Percentiles rank a stretch among this genome's conserved stretches.
These are phyloP conservation scores for Collybiopsis luxurians DNA, from an alignment of 768 basidiomycete genomes.

Conservation along the genomic window DNA sequence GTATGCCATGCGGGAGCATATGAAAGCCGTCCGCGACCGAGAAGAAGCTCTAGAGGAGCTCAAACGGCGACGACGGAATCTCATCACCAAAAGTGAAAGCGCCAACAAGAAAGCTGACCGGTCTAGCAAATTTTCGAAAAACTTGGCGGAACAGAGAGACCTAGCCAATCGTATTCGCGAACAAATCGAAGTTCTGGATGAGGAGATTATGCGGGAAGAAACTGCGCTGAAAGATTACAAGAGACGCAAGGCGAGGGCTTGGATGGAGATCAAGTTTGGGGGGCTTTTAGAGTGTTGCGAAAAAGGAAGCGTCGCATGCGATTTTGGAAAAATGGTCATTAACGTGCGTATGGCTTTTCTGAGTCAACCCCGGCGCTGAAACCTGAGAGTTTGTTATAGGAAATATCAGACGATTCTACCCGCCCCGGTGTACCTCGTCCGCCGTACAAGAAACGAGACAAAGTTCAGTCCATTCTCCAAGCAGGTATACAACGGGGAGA, in stretches of 20 bases:
- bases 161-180: conserved; percentile 64
- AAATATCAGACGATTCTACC: conserved; percentile 75
- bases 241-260: conserved; percentile 60
- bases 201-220: conserved; percentile 82
- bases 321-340: conserved; percentile 53
- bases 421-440: conserved; percentile 76
- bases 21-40: conserved; percentile 80
- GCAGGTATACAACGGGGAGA: conserved; percentile 57
- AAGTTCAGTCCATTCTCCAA: conserved; percentile 55
- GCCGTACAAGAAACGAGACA: conserved; percentile 65
- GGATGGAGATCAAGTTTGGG: conserved; percentile 85
- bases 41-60: conserved; percentile 84
- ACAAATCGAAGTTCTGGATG: conserved; percentile 75
- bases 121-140: conserved; percentile 32
- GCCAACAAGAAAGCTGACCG: conserved; percentile 91
- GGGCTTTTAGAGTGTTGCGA: conserved; percentile 82
- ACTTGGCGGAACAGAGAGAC: conserved; percentile 65
- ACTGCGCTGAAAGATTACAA: conserved; percentile 82
- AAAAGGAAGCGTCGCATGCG: conserved; percentile 64
- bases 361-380: neutral
- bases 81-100: conserved; percentile 69
- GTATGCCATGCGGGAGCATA: conserved; percentile 63
- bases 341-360: conserved; percentile 26
- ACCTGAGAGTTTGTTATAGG: conserved; percentile 32
- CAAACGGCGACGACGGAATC: conserved; percentile 61